A percentile compares a stretch with the other conserved stretches of the same genome.
Conservation (phyloP, 2,329 filamentous ascomycete genomes). For the Pseudogymnoascus destructans region DNA sequence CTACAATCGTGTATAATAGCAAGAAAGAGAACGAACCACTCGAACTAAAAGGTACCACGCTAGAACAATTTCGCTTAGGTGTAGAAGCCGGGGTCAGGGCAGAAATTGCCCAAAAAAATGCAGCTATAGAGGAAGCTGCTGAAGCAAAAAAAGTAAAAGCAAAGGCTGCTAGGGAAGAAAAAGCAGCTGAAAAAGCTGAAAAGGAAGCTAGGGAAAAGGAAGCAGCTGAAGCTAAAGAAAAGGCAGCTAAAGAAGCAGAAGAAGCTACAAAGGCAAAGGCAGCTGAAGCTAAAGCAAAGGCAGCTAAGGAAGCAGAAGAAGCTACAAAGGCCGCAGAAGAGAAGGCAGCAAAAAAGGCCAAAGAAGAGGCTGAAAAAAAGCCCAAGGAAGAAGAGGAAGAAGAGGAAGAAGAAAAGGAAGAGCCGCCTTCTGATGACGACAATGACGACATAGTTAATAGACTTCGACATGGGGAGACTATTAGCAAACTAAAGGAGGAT, state of each 20-base stretch:
- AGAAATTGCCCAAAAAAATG: neutral
- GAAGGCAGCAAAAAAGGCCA: neutral
- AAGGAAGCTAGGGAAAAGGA: neutral
- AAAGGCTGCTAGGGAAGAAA: neutral
- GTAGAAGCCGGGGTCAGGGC: too few species aligned
- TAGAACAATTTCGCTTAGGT: too few species aligned
- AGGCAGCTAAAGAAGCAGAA: neutral
- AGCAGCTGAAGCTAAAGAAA: neutral
- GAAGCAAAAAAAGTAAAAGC: neutral
- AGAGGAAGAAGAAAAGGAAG: neutral
- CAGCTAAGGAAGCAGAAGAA: neutral
- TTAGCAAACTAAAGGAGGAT: constrained; percentile 1
- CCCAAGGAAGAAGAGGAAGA: neutral
- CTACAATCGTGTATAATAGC: too few species aligned
- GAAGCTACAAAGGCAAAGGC: too few species aligned
- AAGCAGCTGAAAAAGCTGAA: neutral
- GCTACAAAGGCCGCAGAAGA: neutral
- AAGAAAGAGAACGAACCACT: too few species aligned
- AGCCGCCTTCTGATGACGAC: neutral
- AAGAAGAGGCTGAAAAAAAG: neutral
- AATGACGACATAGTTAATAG: constrained; percentile 6
- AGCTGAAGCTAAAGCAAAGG: too few species aligned
- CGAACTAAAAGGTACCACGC: too few species aligned
- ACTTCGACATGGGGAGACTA: constrained; percentile 5
- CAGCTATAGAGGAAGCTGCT: neutral